These are phyloP conservation scores for Ganoderma boninense DNA, from an alignment of 1,284 basidiomycete genomes.

Conservation along the genomic window DNA sequence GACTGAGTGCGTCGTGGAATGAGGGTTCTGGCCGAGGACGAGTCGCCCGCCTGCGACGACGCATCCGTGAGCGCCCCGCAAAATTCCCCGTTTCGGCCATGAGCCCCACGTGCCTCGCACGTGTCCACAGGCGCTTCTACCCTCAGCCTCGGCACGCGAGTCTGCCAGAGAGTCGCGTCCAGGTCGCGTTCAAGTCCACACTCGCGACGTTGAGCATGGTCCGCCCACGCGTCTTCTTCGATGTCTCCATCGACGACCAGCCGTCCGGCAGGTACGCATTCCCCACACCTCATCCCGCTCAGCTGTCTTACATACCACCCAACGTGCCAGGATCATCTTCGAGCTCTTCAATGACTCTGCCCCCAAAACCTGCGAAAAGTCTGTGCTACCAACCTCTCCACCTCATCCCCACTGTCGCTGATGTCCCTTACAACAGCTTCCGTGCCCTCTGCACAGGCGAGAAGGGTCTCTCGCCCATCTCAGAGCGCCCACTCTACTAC, in stretches of 20 bases:
- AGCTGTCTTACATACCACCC: background rate
- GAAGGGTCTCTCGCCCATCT: conserved; percentile 71
- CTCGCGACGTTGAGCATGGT: conserved; percentile 42
- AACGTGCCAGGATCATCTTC: conserved; percentile 68
- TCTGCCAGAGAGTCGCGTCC: background rate
- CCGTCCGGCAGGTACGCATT: conserved; percentile 65
- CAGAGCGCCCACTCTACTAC: conserved; percentile 81
- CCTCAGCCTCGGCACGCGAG: background rate
- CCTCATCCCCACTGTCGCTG: conserved; percentile 10
- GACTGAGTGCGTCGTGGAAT: background rate
- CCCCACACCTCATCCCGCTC: background rate
- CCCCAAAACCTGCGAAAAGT: conserved; percentile 92
- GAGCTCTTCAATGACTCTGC: conserved; percentile 82
- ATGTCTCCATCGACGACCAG: conserved; percentile 62
- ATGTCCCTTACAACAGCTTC: conserved; percentile 62
- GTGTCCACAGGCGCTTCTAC: background rate
- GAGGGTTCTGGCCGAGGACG: background rate
- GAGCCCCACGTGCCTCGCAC: background rate
- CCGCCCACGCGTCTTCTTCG: conserved; percentile 74
- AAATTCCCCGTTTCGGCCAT: background rate
- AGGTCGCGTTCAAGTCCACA: background rate
- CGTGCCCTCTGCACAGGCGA: conserved; percentile 90
- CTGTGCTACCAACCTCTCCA: conserved; percentile 32
- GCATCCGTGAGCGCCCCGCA: background rate
- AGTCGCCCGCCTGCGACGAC: background rate